Evolutionary conservation across 345 rosid species (phyloP), one percentile per base, ranked within the genome.

Genomic region (Zanthoxylum bungeanum): DNA sequence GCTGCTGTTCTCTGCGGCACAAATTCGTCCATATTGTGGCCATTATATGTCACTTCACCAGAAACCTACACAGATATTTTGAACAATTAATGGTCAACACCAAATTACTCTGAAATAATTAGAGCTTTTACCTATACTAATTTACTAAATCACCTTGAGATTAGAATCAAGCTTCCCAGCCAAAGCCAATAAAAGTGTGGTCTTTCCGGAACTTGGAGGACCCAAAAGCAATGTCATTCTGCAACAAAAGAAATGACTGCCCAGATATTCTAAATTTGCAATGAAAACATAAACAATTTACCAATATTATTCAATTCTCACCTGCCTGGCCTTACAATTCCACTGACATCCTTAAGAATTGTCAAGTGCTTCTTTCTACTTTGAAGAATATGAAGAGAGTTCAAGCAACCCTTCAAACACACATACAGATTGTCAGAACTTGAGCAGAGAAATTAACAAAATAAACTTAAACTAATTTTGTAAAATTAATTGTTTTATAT

Each of bases 131-230:
- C 9, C 28, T 42, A 24, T 16, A 22, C 61, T 24, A 49, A 8
- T 19, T 3, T 42, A 9, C 51, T 57, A 34, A n/a, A 11, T 7
- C 17, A 84, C 91, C 87, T 75, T 77, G 7, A 91, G 78, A 64
- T 69, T 66, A 21, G 69, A 47, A 55, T 83, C 93, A 65, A 76
- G 89, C 75, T 81, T 87, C 75, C 87, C 93, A 14, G 93, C 85
- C 78, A 90, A 73, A 28, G 93, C 93, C 75, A 85, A 49, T 73
- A 93, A 65, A 22, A 91, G 82, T 0, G 94, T 87, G 4, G 97
- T 89, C 76, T 93, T 91, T 62, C 98, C 98, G 4, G 98, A 88
- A 72, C 87, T 72, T 4, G 97, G 98, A 75, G 98, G 97, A 69
- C 98, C 98, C 67, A 93, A 66, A 47, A 93, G 97, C 81, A 92